Evolutionary conservation across 2,329 filamentous ascomycete genomes (phyloP).

Genomic region (Colletotrichum lindemuthianum): DNA sequence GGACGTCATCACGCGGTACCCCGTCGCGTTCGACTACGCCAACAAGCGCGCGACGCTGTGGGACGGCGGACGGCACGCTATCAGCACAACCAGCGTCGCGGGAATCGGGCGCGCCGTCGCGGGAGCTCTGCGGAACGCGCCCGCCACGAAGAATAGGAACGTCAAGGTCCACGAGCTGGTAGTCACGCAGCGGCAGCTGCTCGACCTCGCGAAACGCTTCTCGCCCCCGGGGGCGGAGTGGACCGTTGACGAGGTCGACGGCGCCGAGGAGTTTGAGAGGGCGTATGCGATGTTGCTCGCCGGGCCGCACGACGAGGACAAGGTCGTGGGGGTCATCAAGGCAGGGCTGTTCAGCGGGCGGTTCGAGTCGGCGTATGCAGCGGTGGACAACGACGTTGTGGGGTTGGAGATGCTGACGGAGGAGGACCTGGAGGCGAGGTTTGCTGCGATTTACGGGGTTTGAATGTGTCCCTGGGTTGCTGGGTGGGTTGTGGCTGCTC

Average conservation of each 20-base stretch:
- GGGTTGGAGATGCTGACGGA: slow-evolving; percentile 14
- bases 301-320: slow-evolving; percentile 5
- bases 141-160: slow-evolving; percentile 62
- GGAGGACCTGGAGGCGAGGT: slow-evolving; percentile 23
- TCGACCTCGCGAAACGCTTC: slow-evolving; percentile 45
- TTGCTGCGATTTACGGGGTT: slow-evolving; percentile 4
- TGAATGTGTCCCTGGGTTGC: too few species aligned
- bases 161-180: slow-evolving; percentile 62
- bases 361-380: slow-evolving; percentile 1
- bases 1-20: slow-evolving; percentile 60
- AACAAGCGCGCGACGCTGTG: slow-evolving; percentile 51
- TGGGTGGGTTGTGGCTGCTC: too few species aligned
- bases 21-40: slow-evolving; percentile 18
- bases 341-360: slow-evolving; percentile 1
- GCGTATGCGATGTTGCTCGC: neutral
- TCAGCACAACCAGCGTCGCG: slow-evolving; percentile 58
- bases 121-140: slow-evolving; percentile 55
- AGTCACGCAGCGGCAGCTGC: slow-evolving; percentile 60
- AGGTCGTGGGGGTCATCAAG: neutral
- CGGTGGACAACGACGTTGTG: slow-evolving; percentile 21
- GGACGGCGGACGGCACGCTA: slow-evolving; percentile 57
- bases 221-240: slow-evolving; percentile 24
- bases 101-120: slow-evolving; percentile 59
- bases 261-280: neutral
- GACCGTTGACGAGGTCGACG: slow-evolving; percentile 16